Base-by-base conservation (phyloP, 371 early-diverging fungal genomes). In the Fennellomyces sp. region DNA sequence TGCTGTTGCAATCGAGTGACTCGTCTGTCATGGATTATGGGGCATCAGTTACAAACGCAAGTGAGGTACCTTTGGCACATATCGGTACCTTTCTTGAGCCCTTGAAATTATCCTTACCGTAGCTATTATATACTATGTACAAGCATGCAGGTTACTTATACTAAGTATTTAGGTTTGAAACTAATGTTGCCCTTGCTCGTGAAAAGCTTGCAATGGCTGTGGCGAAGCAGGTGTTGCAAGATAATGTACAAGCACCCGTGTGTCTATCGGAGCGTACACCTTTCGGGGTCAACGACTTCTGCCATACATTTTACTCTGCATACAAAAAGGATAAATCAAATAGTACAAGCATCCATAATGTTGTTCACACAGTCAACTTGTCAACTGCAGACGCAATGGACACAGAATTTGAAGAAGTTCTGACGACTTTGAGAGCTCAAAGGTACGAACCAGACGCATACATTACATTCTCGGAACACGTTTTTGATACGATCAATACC, bases 381-480 rank as follows among this genome's bases (percentile, higher is more conserved):
- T 57, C 68, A 0, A 65, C 47, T 17, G 57, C 52, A 1, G 48
- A 58, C 11, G 41, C 62, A 0, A 67, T 73, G 70, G 60, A 66
- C 12, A 56, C 39, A 6, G 63, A 67, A 21, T 58, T 73, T 30
- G 38, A 45, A 23, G 13, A 23, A 5, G 53, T 70, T 0, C 4
- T 65, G 13, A 48, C 8, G 3, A 50, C 41, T 5, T 33, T 73
- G 21, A 33, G 50, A 13, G 39, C 50, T 7, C 12, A 62, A 13
- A 47, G 39, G 3, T 73, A 73, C 30, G 25, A 45, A 10, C 65
- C 67, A 15, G 73, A 73, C 28, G 59, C 67, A 10, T 66, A 42
- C 35, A 54, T 73, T 21, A 67, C 73, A 0, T 67, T 73, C 52
- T 73, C 73, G 2, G 70, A 73, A 27, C 51, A 60, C 30, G 61